Evolutionary conservation across 2,329 filamentous ascomycete genomes (phyloP), one percentile per base, ranked within the genome.

Genomic region (Aspergillus awamori): DNA sequence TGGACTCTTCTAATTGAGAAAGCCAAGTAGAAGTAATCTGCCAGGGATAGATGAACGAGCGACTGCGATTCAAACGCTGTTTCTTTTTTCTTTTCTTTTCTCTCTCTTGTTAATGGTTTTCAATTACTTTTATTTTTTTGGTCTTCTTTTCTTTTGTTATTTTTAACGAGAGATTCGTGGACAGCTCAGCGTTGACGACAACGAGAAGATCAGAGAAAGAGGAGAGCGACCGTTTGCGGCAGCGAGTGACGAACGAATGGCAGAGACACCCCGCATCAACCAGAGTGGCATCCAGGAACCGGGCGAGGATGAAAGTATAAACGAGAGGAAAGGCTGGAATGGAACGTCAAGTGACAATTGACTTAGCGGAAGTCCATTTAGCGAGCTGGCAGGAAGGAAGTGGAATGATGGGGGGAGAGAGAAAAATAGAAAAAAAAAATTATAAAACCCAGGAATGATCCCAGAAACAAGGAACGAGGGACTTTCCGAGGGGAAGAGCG

Each of bases 171-270:
- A 11, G 26, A 15, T 33, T 17, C n/a, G 47, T 30, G 26, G 26
- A 51, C 47, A 51, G 38, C 38, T 61, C 28, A 30, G 53, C 15
- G 39, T 24, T 43, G 39, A 30, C 45, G 22, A 17, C 38, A 24
- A 28, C 36, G 58, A 59, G 38, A 53, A 59, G 58, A 33, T 30
- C 53, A 33, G 53, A 60, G 48, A 45, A 58, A 66, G 65, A 63
- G 69, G 58, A 66, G 65, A 63, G 69, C 69, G 70, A 75, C 70
- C 72, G 74, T 72, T 74, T 74, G 72, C 73, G 70, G 73, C 63
- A 63, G 59, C 62, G 63, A 67, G 57, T 70, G 69, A 70, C 59
- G 64, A 71, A 63, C 47, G 45, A 66, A 56, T 61, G 61, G 56
- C 59, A 62, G 48, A 57, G 48, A 28, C 59, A 62, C 68, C 62